Conservation (phyloP, 768 basidiomycete species). For the Leccinum pellstonianum region DNA sequence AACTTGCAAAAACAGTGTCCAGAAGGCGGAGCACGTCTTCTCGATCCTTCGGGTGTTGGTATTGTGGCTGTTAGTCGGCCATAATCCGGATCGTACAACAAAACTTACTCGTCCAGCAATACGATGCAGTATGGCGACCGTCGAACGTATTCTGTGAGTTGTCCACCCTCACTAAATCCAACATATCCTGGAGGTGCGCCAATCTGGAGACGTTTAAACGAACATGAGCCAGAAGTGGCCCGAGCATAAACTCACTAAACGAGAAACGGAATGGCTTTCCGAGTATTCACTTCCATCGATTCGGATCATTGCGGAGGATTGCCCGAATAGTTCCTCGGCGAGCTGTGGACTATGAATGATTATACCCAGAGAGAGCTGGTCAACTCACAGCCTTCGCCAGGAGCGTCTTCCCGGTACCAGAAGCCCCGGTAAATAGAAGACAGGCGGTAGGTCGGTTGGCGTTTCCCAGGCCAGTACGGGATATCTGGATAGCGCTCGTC, state of each 20-base stretch:
- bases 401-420: slow-evolving; percentile 41
- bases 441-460: slow-evolving; percentile 44
- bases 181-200: slow-evolving; percentile 40
- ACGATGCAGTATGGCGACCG: slow-evolving; percentile 39
- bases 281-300: slow-evolving; percentile 50
- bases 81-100: not conserved
- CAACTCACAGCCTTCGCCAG: slow-evolving; percentile 23
- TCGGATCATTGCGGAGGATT: slow-evolving; percentile 40
- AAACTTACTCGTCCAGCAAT: slow-evolving; percentile 25
- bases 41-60: slow-evolving; percentile 30
- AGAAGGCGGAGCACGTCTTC: slow-evolving; percentile 43
- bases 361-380: not conserved
- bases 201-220: slow-evolving; percentile 19
- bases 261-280: slow-evolving; percentile 41
- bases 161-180: slow-evolving; percentile 43
- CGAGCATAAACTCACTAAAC: slow-evolving; percentile 23
- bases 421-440: slow-evolving; percentile 43
- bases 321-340: slow-evolving; percentile 46
- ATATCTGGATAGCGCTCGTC: slow-evolving; percentile 47
- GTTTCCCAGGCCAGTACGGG: slow-evolving; percentile 46
- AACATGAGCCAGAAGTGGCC: too few species aligned
- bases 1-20: slow-evolving; percentile 47
- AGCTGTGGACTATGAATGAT: slow-evolving; percentile 19
- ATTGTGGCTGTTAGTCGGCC: too few species aligned
- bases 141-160: slow-evolving; percentile 45